Base-by-base conservation (phyloP, 2,329 filamentous ascomycete genomes). In the Alternaria tenuissima region DNA sequence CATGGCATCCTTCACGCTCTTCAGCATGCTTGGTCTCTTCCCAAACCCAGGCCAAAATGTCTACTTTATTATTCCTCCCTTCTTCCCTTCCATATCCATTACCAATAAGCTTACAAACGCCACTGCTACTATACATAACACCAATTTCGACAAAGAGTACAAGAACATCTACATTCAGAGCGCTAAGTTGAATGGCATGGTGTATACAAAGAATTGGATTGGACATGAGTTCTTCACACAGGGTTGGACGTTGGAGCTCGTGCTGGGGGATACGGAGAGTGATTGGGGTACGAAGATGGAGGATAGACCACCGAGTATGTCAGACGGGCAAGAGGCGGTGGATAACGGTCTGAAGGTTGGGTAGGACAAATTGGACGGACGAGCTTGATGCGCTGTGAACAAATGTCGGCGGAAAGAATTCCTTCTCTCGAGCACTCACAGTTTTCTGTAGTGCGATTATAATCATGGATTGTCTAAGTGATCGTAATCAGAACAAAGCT, bases 1-100 rank as follows among this genome's bases (percentile, higher is more conserved):
- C 5, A 82, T 83, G 81, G 81, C 80, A 1, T 77, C 77, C 4
- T 83, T 83, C 62, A 73, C 76, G 1, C 74, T 81, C 5, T 76
- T 83, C 59, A 72, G 76, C 9, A 82, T 81, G 76, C 74, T 82
- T 42, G 81, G 81, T 0, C 66, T 81, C 3, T 83, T 83, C 48
- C 82, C 81, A 0, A 82, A 81, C 46, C 80, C 82, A 1, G 82
- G 82, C 0, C 81, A 83, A 52, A 78, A 83, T 59, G 80, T 84
- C 14, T 83, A 83, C 54, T 76, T 83, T 52, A 82, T 84, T 58
- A 81, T 75, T 7, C 79, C 82, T 9, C 81, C 81, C 0, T 83
- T 82, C 68, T 83, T 83, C 65, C 73, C 80, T 41, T 69, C 74
- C 7, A 73, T 82, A 36, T 77, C 71, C 43, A 69, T 82, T 20